phyloP scores from a whole-genome alignment of 257 asterid genomes.

The Salvia miltiorrhiza region DNA sequence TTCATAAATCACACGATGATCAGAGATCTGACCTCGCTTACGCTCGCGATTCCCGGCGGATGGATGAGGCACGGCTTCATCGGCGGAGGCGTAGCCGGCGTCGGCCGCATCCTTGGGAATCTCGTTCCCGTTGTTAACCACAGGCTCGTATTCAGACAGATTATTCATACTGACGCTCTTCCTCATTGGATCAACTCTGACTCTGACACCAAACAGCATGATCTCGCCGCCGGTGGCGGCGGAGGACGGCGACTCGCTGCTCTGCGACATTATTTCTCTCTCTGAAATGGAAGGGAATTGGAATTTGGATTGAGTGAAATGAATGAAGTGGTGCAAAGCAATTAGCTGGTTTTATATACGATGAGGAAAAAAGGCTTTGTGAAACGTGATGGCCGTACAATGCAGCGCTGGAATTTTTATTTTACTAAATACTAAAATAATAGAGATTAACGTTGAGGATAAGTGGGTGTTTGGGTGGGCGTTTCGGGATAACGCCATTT shows the following conservation, averaged over 20 bases:
- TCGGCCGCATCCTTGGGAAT: conserved; percentile 35
- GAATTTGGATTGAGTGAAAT: conserved; percentile 18
- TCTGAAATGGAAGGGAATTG: neutral
- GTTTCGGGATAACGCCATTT: conserved; percentile 5
- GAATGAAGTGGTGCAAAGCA: conserved; percentile 23
- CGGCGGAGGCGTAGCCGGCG: conserved; percentile 74
- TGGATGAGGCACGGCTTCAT: conserved; percentile 54
- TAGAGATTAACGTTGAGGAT: conserved; percentile 3
- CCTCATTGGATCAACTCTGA: conserved; percentile 81
- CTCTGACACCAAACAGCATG: conserved; percentile 82
- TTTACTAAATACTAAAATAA: neutral
- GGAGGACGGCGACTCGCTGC: conserved; percentile 36
- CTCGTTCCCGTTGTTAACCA: conserved; percentile 18
- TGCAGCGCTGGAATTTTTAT: conserved; percentile 30
- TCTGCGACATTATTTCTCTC: conserved; percentile 25
- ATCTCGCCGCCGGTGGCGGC: conserved; percentile 48
- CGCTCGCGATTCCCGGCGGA: conserved; percentile 69
- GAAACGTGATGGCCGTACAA: conserved; percentile 46
- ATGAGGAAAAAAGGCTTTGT: conserved; percentile 18
- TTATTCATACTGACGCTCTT: conserved; percentile 88
- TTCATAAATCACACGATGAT: conserved; percentile 6
- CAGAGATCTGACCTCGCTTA: conserved; percentile 74
- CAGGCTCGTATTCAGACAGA: conserved; percentile 62
- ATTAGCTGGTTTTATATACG: conserved; percentile 25
- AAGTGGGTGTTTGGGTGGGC: conserved; percentile 5